Evolutionary conservation across 768 basidiomycete genomes (phyloP), one percentile per base, ranked within the genome.

Genomic region (Daedaleopsis nitida): DNA sequence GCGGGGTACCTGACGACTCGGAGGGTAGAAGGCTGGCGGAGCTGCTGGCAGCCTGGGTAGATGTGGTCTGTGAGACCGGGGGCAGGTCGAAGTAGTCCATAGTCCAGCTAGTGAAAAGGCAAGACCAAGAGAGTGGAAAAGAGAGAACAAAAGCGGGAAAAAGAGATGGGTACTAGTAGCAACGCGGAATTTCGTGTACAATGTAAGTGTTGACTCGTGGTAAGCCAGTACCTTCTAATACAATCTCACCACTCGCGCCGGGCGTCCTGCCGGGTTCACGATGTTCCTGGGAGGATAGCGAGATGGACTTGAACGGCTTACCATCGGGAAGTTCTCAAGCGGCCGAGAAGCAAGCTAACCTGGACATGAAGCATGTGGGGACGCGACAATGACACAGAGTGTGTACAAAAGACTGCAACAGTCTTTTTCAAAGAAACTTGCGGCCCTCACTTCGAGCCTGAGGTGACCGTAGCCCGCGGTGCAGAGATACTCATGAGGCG

Each of bases 21-120:
- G 19, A 24, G 19, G 13, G 13, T 8, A 21, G 10, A 24, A 7
- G 47, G 21, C 23, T 14, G 19, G 17, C 17, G 2, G 47, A 49
- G 8, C 23, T 49, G 23, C 47, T 24, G 14, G 47, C 19, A 13
- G 47, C 13, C 19, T 27, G 19, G 16, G 45, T 21, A 1, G 51
- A 21, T 6, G 51, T 32, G 9, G 43, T 16, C 9, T 23, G 6
- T 14, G 21, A 1, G 21, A 32, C 11, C 11, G 55, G 27, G 7
- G 27, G 48, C 17, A 58, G 24, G 45, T 43, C 52, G 27, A 57
- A 58, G 56, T 57, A 62, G 6, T 62, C 61, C 61, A 62, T 62
- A 32, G 43, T 8, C 10, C 11, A 34, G 19, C 2, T 4, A 37
- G 47, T 11, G 11, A 19, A 37, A 11, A 11, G 34, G 19, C 6